Evolutionary conservation across 1,139 yeast genomes (phyloP).

Genomic region (Pichia sp.): DNA sequence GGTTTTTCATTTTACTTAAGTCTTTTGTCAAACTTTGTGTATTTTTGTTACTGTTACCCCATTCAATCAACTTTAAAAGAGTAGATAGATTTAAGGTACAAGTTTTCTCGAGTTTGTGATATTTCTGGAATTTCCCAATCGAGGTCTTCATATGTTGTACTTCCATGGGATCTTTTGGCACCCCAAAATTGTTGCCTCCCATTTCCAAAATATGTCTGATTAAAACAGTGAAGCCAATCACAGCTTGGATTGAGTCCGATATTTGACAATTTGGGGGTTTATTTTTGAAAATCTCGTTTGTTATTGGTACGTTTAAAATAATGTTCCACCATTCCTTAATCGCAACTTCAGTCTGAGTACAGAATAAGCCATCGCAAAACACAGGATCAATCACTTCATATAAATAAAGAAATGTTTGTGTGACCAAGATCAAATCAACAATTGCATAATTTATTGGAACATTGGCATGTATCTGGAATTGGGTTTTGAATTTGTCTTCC

Average conservation of each 20-base stretch:
- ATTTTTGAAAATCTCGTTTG: conserved; percentile 27
- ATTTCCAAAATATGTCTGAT: conserved; percentile 58
- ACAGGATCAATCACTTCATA: conserved; percentile 63
- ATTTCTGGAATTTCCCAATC: conserved; percentile 64
- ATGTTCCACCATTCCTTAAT: conserved; percentile 75
- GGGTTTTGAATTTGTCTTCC: conserved; percentile 73
- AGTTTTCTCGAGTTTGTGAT: conserved; percentile 22
- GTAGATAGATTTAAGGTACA: conserved; percentile 21
- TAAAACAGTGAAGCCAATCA: conserved; percentile 61
- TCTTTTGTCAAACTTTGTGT: conserved; percentile 26
- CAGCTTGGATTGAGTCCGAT: conserved; percentile 31
- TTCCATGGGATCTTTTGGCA: conserved; percentile 85
- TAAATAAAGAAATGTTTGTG: conserved; percentile 72
- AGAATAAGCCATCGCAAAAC: conserved; percentile 77
- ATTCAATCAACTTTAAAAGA: conserved; percentile 17
- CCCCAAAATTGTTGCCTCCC: conserved; percentile 56
- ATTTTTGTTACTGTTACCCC: conserved; percentile 16
- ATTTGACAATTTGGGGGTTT: conserved; percentile 28
- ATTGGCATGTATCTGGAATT: conserved; percentile 50
- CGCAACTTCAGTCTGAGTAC: conserved; percentile 69
- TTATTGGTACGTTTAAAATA: conserved; percentile 38
- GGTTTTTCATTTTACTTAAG: conserved; percentile 24
- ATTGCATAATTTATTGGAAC: conserved; percentile 61
- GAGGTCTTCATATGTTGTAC: conserved; percentile 55
- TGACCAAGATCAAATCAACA: conserved; percentile 60